A percentile compares a stretch with the other conserved stretches of the same genome.
phyloP scores from a whole-genome alignment of 116 monocot genomes.

The Cymodocea nodosa region DNA sequence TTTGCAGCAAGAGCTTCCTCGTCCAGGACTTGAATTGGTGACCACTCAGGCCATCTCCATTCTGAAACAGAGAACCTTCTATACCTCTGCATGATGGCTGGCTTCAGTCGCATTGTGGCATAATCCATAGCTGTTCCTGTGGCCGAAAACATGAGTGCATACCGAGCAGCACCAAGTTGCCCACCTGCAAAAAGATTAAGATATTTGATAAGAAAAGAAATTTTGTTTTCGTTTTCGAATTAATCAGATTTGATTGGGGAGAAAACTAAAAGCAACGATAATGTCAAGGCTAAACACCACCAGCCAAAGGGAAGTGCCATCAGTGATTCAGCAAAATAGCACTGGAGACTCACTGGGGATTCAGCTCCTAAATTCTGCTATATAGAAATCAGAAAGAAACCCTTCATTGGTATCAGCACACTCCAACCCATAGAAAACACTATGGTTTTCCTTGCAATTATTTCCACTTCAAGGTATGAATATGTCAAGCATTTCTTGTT shows the following conservation, averaged over 20 bases:
- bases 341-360: background rate
- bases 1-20: slow-evolving; percentile 86
- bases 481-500: too few species aligned
- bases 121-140: slow-evolving; percentile 69
- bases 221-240: background rate
- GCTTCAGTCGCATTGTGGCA: slow-evolving; percentile 29
- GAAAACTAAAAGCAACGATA: background rate
- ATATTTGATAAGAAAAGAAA: background rate
- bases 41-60: slow-evolving; percentile 78
- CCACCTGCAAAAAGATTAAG: slow-evolving; percentile 39
- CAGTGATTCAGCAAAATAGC: background rate
- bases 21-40: slow-evolving; percentile 75
- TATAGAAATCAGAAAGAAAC: too few species aligned
- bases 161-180: slow-evolving; percentile 53
- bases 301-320: too few species aligned
- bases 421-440: too few species aligned
- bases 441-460: too few species aligned
- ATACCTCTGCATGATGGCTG: slow-evolving; percentile 14
- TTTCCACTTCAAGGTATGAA: too few species aligned
- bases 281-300: too few species aligned
- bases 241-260: background rate
- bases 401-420: too few species aligned
- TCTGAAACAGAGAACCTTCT: slow-evolving; percentile 16
- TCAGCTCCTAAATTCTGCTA: too few species aligned
- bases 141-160: slow-evolving; percentile 52